These are phyloP conservation scores for Cardamine resedifolia DNA, from an alignment of 345 rosid genomes.

Conservation along the genomic window DNA sequence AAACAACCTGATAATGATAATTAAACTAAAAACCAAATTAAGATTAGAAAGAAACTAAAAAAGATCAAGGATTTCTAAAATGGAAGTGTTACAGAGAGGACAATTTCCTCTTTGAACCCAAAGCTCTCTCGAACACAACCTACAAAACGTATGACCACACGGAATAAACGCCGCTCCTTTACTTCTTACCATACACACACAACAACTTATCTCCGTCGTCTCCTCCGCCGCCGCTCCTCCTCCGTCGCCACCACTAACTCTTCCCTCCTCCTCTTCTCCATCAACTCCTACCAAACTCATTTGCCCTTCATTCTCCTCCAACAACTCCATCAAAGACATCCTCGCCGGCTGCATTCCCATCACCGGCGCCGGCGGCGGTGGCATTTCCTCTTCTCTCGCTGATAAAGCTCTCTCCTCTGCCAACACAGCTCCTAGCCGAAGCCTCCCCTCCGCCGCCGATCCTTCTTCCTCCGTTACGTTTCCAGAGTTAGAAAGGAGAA, in stretches of 20 bases:
- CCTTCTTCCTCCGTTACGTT: slow-evolving; percentile 7
- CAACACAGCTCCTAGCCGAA: slow-evolving; percentile 44
- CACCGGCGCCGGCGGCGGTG: neutral
- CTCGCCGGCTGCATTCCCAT: slow-evolving; percentile 49
- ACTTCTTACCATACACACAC: slow-evolving; percentile 96
- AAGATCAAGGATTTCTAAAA: slow-evolving; percentile 67
- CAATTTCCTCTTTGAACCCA: slow-evolving; percentile 70
- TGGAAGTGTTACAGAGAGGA: slow-evolving; percentile 71
- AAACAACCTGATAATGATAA: slow-evolving; percentile 8
- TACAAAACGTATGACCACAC: slow-evolving; percentile 92
- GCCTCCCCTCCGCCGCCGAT: slow-evolving; percentile 29
- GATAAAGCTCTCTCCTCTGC: slow-evolving; percentile 71
- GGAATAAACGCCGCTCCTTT: slow-evolving; percentile 98
- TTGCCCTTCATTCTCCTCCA: slow-evolving; percentile 75
- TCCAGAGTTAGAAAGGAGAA: slow-evolving; percentile 39
- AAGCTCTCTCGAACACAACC: slow-evolving; percentile 81
- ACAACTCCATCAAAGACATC: slow-evolving; percentile 91
- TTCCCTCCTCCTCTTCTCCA: neutral
- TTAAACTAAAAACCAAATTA: neutral
- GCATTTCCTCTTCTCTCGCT: slow-evolving; percentile 46
- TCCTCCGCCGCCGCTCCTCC: slow-evolving; percentile 35
- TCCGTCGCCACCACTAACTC: neutral
- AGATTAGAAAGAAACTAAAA: slow-evolving; percentile 22
- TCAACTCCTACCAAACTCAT: slow-evolving; percentile 35
- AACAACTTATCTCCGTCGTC: slow-evolving; percentile 57